These are phyloP conservation scores for Microsporum ferrugineum DNA, from an alignment of 2,329 filamentous ascomycete species.

Conservation along the genomic window DNA sequence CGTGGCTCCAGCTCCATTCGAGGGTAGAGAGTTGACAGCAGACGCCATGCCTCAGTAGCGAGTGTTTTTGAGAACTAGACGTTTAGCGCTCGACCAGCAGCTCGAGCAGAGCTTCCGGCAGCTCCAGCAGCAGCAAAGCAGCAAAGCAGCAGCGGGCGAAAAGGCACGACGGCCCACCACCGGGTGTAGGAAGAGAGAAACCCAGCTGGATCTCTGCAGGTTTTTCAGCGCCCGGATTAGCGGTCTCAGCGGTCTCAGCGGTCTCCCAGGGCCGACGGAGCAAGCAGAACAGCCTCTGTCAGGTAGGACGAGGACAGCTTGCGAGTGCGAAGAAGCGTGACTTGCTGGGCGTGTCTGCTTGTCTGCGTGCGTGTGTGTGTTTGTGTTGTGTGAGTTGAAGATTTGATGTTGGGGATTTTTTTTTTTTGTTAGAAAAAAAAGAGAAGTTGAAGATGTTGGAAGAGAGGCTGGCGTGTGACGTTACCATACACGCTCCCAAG, in stretches of 20 bases:
- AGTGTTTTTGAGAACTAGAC: neutral
- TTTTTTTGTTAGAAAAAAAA: neutral
- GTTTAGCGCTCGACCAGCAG: neutral
- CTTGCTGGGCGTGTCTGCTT: neutral
- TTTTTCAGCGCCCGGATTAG: neutral
- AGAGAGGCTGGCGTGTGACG: neutral
- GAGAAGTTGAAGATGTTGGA: conserved; percentile 1
- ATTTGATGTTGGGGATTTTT: neutral
- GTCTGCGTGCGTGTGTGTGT: neutral
- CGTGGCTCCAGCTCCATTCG: conserved; percentile 30
- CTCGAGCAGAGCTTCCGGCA: neutral
- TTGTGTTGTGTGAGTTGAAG: neutral
- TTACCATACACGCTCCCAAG: neutral
- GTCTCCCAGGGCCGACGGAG: conserved; percentile 4
- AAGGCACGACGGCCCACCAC: conserved; percentile 23
- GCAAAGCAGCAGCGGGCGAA: conserved; percentile 23
- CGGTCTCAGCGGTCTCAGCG: neutral
- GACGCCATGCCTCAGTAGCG: conserved; percentile 28
- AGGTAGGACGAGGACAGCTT: neutral
- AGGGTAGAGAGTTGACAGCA: conserved; percentile 28
- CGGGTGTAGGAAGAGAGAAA: conserved; percentile 20
- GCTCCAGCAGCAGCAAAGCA: conserved; percentile 7
- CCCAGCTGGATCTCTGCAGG: no score
- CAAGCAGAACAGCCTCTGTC: neutral
- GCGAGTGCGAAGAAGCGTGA: neutral